Evolutionary conservation across 495 filamentous ascomycete species (phyloP), one percentile per base, ranked within the genome.

Genomic region (Chlorociboria aeruginascens): DNA sequence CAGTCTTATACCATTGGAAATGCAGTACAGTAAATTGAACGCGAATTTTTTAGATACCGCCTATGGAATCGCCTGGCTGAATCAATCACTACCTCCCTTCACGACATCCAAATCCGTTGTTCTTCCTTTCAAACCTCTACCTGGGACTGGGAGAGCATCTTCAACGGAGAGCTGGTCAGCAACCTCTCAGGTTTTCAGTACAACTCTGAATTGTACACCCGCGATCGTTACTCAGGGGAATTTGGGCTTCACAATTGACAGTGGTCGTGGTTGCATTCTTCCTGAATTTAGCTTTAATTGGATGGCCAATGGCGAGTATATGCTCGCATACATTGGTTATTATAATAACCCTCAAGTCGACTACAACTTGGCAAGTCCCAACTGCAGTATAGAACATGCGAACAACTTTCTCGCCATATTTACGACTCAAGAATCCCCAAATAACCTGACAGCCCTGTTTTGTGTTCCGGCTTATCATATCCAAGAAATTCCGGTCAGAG

Each of bases 391-490:
- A 1, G 42, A 51, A 0, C 41, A 30, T 7, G 33, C 45, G 8
- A 48, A 68, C 13, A 59, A 53, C 2, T 67, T 70, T 44, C 50
- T 66, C 10, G 63, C 62, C 0, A 29, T 60, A 3, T 66, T 56
- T 54, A 53, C 43, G 3, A 16, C 32, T 0, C 3, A 1, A 1
- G 11, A 35, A 1, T 35, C 46, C 3, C 3, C 38, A 16, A 32
- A 35, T 3, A 49, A 62, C 20, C 13, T 61, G 11, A 68, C 63
- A 6, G 53, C 57, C 3, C 36, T 68, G 0, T 72, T 61, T 30
- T 74, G 70, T 46, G 43, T 61, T 17, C 45, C 70, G 1, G 58
- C 12, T 1, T 74, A 74, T 43, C 62, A 56, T 39, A 44, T 50
- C 8, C 62, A 65, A 40, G 20, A 61, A 2, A 56, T 66, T 10